These are phyloP conservation scores for Rhizopogon vinicolor DNA, from an alignment of 768 basidiomycete genomes.

Conservation along the genomic window DNA sequence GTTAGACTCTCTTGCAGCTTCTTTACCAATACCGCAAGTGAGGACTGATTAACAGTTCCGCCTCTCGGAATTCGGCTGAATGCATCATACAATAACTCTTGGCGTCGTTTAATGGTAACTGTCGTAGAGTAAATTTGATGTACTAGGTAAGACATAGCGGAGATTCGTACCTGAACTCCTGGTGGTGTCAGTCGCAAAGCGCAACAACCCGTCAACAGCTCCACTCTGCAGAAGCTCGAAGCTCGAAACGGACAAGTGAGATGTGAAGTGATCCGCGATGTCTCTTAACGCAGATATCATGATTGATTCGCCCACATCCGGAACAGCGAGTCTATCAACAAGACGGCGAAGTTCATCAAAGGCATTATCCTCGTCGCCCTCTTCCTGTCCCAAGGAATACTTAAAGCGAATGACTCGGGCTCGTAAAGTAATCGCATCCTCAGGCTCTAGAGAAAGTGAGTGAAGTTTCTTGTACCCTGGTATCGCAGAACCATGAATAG, in stretches of 20 bases:
- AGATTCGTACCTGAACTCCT: slow-evolving; percentile 32
- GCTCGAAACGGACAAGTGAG: slow-evolving; percentile 81
- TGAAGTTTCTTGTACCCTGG: slow-evolving; percentile 69
- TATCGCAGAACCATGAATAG: slow-evolving; percentile 38
- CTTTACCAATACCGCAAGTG: slow-evolving; percentile 81
- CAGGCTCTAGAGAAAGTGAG: slow-evolving; percentile 69
- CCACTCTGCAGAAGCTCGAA: slow-evolving; percentile 96
- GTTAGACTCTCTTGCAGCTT: slow-evolving; percentile 95
- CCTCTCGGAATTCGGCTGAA: slow-evolving; percentile 57
- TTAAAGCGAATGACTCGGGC: slow-evolving; percentile 87
- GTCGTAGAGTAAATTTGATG: slow-evolving; percentile 3
- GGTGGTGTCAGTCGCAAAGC: slow-evolving; percentile 69
- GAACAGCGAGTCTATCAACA: slow-evolving; percentile 57
- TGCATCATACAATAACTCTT: slow-evolving; percentile 75
- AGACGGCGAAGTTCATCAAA: slow-evolving; percentile 59
- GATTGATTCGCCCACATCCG: slow-evolving; percentile 57
- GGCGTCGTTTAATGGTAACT: slow-evolving; percentile 66
- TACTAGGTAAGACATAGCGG: slow-evolving; percentile 4
- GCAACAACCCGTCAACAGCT: slow-evolving; percentile 80
- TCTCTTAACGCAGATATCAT: slow-evolving; percentile 59
- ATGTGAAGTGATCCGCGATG: slow-evolving; percentile 77
- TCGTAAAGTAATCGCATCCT: slow-evolving; percentile 91
- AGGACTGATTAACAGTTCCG: slow-evolving; percentile 43
- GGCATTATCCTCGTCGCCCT: slow-evolving; percentile 54
- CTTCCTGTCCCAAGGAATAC: slow-evolving; percentile 57